Evolutionary conservation across 345 rosid species (phyloP), one percentile per base, ranked within the genome.

Genomic region (Lagerstroemia speciosa): DNA sequence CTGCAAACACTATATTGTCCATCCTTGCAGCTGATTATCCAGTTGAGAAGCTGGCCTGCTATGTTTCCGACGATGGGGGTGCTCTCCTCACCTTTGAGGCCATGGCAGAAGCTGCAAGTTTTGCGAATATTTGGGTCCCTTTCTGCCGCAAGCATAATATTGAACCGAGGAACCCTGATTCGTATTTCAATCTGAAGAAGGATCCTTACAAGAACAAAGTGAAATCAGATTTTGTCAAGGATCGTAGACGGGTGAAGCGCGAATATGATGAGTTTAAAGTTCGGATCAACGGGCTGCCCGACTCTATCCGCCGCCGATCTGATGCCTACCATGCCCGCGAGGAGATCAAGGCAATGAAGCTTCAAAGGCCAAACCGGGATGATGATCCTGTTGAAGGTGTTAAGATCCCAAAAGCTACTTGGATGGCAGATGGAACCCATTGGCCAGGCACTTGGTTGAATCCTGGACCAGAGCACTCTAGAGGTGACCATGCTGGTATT

Each of bases 41-140:
- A 0, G 91, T 89, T 50, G 99, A 94, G 80, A 94, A 94, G 80
- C 96, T 94, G 75, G 79, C 99, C 66, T 94, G 99, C 77, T 94
- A 94, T 79, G 97, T 94, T 67, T 94, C 99, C 29, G 99, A 94
- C 70, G 99, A 94, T 80, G 99, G 99, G 50, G 96, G 97, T 33
- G 95, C 99, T 0, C 97, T 94, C 80, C 84, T 93, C 38, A 93
- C 98, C 3, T 93, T 93, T 63, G 98, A 93, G 81, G 98, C 98
- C 63, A 93, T 93, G 98, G 98, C 98, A 34, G 98, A 93, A 82
- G 98, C 96, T 36, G 98, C 98, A n/a, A 93, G 98, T 76, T 93
- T 87, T 72, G 95, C 98, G 62, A 87, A 93, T 73, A 62, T 78
- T 7, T 93, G 98, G 98, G 97, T 89, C 74, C 98, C 98, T 3